Evolutionary conservation across 352 stramenopile genomes (phyloP), one percentile per base, ranked within the genome.

Genomic region (Pythium pyrilobum): DNA sequence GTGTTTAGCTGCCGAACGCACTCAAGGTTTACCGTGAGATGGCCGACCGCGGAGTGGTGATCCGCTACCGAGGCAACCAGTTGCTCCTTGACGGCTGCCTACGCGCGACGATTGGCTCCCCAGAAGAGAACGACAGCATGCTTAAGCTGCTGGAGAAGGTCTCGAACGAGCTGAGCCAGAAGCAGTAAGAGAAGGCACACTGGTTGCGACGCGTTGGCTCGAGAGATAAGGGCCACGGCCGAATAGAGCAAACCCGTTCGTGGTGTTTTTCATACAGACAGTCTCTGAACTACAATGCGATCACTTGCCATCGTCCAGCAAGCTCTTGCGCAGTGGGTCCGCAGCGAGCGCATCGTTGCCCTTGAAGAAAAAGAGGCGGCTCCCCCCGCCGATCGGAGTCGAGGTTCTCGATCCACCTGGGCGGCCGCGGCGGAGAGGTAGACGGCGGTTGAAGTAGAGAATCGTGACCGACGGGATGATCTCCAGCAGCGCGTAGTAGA

Each of bases 1-100:
- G 5, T 50, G 33, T 52, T 25, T 31, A 96, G 72, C 77, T 97
- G 24, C 74, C 85, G 23, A 72, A 95, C 28, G 95, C 96, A 0
- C 75, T 97, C 51, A 72, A 89, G 20, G 77, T 99, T 16, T 99
- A 99, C 72, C 92, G 96, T 52, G 66, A 87, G 65, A 97, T 97
- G 75, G 96, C 97, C 18, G 74, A 85, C 49, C 84, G 75, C 40
- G 92, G 92, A 39, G 87, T 99, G 32, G 96, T 99, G 6, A 98
- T 97, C 62, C 90, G 96, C 37, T 98, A 97, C 74, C 92, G 96
- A 43, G 96, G 96, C 37, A 98, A 96, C 60, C 94, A 99, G 72
- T 77, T 98, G 56, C 80, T 98, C 51, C 97, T 97, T 50, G 81
- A 89, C 34, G 85, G 97, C 69, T 99, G 96, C 58, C 72, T 99